Conservation (phyloP, 1,139 yeast species). For the Kurtzmaniella natalensis region DNA sequence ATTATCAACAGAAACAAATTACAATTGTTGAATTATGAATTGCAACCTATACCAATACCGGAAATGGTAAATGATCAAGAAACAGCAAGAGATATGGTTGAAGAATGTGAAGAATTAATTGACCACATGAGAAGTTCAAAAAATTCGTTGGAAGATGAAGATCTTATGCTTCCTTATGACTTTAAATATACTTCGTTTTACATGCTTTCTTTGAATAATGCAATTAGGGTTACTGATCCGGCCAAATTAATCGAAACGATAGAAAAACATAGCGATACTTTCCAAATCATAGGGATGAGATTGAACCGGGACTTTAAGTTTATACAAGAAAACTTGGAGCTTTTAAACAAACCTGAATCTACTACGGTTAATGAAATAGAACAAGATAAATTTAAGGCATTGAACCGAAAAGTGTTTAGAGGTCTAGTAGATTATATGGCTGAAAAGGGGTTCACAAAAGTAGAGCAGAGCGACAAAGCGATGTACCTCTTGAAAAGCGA, state of each 20-base stretch:
- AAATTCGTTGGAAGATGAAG: not conserved
- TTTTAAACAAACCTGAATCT: too few relatives aligned
- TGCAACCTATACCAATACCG: conserved; percentile 1
- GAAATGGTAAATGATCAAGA: not conserved
- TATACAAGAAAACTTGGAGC: too few relatives aligned
- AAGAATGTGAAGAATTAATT: conserved; percentile 6
- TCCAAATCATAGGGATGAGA: conserved; percentile 28
- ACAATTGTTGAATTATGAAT: not conserved
- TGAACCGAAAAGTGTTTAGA: too few relatives aligned
- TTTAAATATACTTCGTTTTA: conserved; percentile 22
- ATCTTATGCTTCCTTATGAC: conserved; percentile 27
- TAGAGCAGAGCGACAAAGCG: too few relatives aligned
- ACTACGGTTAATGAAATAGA: too few relatives aligned
- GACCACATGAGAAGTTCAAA: conserved; percentile 4
- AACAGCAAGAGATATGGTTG: conserved; percentile 4
- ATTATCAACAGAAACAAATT: not conserved
- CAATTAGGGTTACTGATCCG: conserved; percentile 20
- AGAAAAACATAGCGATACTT: conserved; percentile 14
- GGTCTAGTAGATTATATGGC: too few relatives aligned
- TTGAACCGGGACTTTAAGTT: too few relatives aligned
- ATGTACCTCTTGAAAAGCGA: too few relatives aligned
- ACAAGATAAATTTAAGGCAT: too few relatives aligned
- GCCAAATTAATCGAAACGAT: conserved; percentile 18
- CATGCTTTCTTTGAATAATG: conserved; percentile 29
- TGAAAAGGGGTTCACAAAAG: too few relatives aligned